phyloP scores from a whole-genome alignment of 2,329 filamentous ascomycete genomes.

The Verticillium longisporum region DNA sequence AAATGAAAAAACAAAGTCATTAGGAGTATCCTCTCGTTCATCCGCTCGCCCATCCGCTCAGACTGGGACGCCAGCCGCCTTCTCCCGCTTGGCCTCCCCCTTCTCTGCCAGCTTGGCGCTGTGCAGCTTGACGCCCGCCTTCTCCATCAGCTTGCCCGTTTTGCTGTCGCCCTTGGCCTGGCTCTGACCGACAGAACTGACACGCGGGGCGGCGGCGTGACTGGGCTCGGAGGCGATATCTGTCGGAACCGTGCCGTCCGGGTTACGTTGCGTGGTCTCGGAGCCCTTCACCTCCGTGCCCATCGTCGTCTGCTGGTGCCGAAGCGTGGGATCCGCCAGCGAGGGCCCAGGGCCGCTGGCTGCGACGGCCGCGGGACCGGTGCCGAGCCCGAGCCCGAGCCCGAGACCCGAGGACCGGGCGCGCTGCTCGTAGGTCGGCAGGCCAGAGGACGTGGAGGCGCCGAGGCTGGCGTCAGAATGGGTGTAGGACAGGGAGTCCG shows the following conservation, averaged over 20 bases:
- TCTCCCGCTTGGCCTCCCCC: conserved; percentile 43
- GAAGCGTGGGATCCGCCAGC: not conserved
- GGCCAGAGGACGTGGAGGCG: conserved; percentile 2
- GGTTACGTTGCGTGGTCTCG: conserved; percentile 1
- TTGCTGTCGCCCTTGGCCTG: conserved; percentile 32
- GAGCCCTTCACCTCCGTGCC: conserved; percentile 1
- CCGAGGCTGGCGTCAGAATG: conserved; percentile 12
- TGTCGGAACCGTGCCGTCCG: not conserved
- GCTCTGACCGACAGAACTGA: conserved; percentile 24
- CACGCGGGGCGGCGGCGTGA: conserved; percentile 5
- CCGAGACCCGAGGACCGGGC: conserved; percentile 6
- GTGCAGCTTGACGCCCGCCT: conserved; percentile 42
- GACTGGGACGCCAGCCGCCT: conserved; percentile 14
- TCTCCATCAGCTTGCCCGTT: conserved; percentile 52
- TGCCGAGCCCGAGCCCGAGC: not conserved
- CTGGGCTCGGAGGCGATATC: not conserved
- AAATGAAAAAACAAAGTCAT: not conserved
- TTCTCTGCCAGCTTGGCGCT: conserved; percentile 39
- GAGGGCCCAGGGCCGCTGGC: conserved; percentile 2
- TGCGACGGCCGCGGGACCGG: not conserved
- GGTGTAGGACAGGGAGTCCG: conserved; percentile 13
- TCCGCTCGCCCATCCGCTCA: not conserved
- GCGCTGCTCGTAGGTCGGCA: conserved; percentile 1
- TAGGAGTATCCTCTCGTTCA: too few species aligned
- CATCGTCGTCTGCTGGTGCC: conserved; percentile 8